These are phyloP conservation scores for Apophysomyces elegans DNA, from an alignment of 371 early-diverging fungal genomes.

Conservation along the genomic window DNA sequence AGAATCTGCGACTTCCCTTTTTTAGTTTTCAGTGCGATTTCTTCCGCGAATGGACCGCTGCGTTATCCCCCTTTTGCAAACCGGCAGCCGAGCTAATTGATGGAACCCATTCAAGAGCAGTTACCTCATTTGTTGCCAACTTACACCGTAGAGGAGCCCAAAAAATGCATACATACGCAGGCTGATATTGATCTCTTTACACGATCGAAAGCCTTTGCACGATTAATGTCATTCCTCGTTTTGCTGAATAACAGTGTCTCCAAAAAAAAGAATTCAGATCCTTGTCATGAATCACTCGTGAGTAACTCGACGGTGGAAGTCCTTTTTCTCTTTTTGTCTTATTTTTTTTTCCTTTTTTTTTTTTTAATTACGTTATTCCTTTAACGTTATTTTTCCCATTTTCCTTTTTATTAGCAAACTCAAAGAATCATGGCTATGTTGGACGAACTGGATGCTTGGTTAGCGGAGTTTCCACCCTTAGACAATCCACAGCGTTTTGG, in stretches of 20 bases:
- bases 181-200: constrained; percentile 60
- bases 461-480: constrained; percentile 76
- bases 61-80: not conserved
- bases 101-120: not conserved
- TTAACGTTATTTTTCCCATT: not conserved
- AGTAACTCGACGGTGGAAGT: not conserved
- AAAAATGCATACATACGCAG: constrained; percentile 60
- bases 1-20: not conserved
- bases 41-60: not conserved
- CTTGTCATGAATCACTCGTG: constrained; percentile 59
- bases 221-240: constrained; percentile 75
- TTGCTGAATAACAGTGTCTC: constrained; percentile 71
- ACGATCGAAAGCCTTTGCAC: constrained; percentile 66
- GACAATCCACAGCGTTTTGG: constrained; percentile 77
- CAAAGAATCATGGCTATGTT: constrained; percentile 63
- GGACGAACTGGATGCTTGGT: constrained; percentile 71
- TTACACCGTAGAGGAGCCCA: constrained; percentile 43
- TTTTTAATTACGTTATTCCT: not conserved
- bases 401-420: constrained; percentile 43
- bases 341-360: too few relatives aligned
- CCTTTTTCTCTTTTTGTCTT: not conserved
- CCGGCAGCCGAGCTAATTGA: not conserved
- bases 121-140: constrained; percentile 11
- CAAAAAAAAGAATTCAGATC: constrained; percentile 61
- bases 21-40: not conserved